A percentile compares a stretch with the other conserved stretches of the same genome.
phyloP scores from a whole-genome alignment of 2,329 filamentous ascomycete species.

The Sclerotinia spermophila region DNA sequence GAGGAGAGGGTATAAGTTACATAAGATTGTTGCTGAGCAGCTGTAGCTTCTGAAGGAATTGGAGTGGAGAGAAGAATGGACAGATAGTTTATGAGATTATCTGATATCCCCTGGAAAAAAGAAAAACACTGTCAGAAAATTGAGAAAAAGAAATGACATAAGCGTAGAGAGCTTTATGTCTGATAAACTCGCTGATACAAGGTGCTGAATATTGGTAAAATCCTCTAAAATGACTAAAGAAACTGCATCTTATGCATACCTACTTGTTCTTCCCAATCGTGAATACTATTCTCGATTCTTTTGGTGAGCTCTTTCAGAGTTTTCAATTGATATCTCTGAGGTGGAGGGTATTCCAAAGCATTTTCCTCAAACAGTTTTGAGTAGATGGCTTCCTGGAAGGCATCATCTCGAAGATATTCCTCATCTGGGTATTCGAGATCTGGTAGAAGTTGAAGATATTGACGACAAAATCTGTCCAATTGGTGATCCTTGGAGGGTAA shows the following conservation, averaged over 20 bases:
- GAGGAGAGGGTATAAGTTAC: conserved; percentile 61
- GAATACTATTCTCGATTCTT: conserved; percentile 69
- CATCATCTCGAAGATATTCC: conserved; percentile 53
- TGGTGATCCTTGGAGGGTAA: conserved; percentile 31
- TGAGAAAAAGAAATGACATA: neutral
- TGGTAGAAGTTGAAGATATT: conserved; percentile 74
- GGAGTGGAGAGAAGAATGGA: conserved; percentile 61
- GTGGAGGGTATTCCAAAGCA: conserved; percentile 54
- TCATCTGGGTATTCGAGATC: conserved; percentile 61
- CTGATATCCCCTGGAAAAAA: conserved; percentile 68
- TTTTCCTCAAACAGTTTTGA: conserved; percentile 61
- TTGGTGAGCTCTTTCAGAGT: conserved; percentile 70
- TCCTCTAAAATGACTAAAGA: conserved; percentile 21
- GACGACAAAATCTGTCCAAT: conserved; percentile 58
- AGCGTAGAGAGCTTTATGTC: neutral
- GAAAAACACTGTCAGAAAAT: conserved; percentile 29
- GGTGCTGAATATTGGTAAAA: neutral
- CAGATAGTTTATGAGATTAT: conserved; percentile 70
- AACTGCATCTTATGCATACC: conserved; percentile 39
- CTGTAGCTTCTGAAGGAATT: conserved; percentile 59
- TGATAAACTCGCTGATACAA: neutral
- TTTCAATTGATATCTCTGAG: conserved; percentile 64
- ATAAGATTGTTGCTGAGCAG: conserved; percentile 68
- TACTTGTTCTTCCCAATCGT: conserved; percentile 86
- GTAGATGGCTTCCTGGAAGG: conserved; percentile 65